phyloP scores from a whole-genome alignment of 140 eudicot species.

The Ambrosia hybrid region DNA sequence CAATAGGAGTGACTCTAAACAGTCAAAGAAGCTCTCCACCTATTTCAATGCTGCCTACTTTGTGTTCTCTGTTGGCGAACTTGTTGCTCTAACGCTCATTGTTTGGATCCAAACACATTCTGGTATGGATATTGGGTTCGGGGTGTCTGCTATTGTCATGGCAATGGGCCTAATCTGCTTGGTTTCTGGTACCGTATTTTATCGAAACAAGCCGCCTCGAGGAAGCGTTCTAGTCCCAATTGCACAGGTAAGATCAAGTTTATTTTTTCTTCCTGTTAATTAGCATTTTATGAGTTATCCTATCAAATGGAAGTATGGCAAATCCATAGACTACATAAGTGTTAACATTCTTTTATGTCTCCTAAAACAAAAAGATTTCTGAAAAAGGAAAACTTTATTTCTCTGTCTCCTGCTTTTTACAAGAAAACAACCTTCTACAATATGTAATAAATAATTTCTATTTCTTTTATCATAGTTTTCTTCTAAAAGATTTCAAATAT shows the following conservation, averaged over 20 bases:
- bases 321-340: background rate
- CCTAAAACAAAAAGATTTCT: constrained; percentile 14
- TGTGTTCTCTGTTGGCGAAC: constrained; percentile 90
- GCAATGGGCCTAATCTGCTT: constrained; percentile 74
- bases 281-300: constrained; percentile 10
- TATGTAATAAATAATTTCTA: background rate
- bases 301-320: background rate
- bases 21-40: constrained; percentile 80
- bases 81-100: constrained; percentile 76
- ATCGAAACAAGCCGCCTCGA: constrained; percentile 84
- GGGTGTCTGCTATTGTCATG: constrained; percentile 95
- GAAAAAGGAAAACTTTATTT: background rate
- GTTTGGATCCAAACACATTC: constrained; percentile 96
- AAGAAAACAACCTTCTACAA: constrained; percentile 2
- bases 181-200: constrained; percentile 64
- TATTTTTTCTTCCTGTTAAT: background rate
- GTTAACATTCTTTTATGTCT: background rate
- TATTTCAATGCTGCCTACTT: constrained; percentile 97
- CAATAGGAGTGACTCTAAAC: constrained; percentile 48
- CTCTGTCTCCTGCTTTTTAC: background rate
- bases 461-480: background rate
- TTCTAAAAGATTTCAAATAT: constrained; percentile 4
- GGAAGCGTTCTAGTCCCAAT: constrained; percentile 79
- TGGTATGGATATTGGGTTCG: constrained; percentile 98
- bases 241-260: constrained; percentile 55